A percentile compares a stretch with the other conserved stretches of the same genome.
Conservation (phyloP, 2,329 filamentous ascomycete genomes). For the Trichoderma cornu-damae region DNA sequence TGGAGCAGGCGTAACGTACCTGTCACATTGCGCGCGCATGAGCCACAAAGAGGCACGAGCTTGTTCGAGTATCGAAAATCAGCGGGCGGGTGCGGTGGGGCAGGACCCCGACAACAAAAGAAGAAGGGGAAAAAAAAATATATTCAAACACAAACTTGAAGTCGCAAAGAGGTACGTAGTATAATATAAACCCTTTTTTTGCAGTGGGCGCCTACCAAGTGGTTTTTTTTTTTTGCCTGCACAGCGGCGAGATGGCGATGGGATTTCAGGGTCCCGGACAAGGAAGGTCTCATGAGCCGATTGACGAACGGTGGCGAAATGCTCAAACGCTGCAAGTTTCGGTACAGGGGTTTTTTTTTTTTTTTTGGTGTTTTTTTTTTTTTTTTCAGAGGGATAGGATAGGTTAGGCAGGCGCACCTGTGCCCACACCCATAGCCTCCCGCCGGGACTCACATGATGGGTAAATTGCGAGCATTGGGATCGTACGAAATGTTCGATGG, state of each 20-base stretch:
- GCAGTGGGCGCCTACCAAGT: not conserved
- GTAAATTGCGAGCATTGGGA: not conserved
- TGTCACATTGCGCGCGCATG: slow-evolving; percentile 10
- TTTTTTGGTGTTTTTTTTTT: not conserved
- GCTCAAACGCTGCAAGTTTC: slow-evolving; percentile 14
- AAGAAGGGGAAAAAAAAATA: not conserved
- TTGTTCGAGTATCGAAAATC: slow-evolving; percentile 17
- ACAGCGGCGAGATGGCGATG: slow-evolving; percentile 4
- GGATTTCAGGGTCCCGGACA: not conserved
- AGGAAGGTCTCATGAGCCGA: not conserved
- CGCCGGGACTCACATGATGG: not conserved
- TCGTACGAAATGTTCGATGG: not conserved
- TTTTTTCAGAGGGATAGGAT: not conserved
- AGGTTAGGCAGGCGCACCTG: too few relatives aligned
- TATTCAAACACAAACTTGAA: not conserved
- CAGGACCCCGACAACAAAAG: not conserved
- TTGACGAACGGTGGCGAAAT: slow-evolving; percentile 1
- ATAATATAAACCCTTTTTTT: not conserved
- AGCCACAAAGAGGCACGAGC: slow-evolving; percentile 13
- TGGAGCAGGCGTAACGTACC: not conserved
- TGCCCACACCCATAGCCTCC: too few relatives aligned
- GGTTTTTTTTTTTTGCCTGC: too few relatives aligned
- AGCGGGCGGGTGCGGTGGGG: slow-evolving; percentile 6
- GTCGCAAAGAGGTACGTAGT: not conserved
- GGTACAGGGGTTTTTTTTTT: slow-evolving; percentile 3